Conservation (phyloP, 2,329 filamentous ascomycete species). For the Diplodia seriata region DNA sequence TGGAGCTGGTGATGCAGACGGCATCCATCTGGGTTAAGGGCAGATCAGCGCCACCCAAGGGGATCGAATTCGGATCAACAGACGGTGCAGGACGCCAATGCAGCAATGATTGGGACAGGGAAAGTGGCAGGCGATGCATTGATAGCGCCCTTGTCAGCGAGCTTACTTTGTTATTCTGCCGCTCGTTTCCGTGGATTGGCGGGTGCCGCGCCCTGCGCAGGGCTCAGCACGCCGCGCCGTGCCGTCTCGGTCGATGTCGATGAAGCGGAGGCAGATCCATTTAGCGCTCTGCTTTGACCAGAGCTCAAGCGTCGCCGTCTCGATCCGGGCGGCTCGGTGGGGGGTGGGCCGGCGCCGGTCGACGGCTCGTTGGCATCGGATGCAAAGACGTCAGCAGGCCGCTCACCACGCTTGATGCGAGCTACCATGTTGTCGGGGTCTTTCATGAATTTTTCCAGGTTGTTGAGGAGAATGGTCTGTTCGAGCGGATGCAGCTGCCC, state of each 20-base stretch:
- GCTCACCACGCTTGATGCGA: slow-evolving; percentile 30
- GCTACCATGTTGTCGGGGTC: slow-evolving; percentile 22
- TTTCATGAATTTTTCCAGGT: slow-evolving; percentile 30
- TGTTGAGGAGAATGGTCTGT: slow-evolving; percentile 30
- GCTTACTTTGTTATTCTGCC: slow-evolving; percentile 22
- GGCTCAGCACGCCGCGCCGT: slow-evolving; percentile 21
- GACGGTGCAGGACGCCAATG: slow-evolving; percentile 27
- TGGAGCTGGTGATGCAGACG: slow-evolving; percentile 23
- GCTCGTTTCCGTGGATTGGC: slow-evolving; percentile 27
- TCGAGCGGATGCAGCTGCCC: slow-evolving; percentile 27
- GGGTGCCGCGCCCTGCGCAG: slow-evolving; percentile 17
- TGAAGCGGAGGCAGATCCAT: slow-evolving; percentile 11
- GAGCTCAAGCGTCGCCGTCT: slow-evolving; percentile 29
- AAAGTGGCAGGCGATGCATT: slow-evolving; percentile 13
- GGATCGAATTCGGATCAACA: slow-evolving; percentile 25
- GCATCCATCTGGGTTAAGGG: slow-evolving; percentile 24
- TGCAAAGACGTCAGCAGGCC: slow-evolving; percentile 30
- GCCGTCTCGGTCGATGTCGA: slow-evolving; percentile 17
- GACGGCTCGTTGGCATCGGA: slow-evolving; percentile 3
- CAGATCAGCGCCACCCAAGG: slow-evolving; percentile 26
- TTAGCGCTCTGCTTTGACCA: slow-evolving; percentile 15
- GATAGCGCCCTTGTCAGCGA: slow-evolving; percentile 23
- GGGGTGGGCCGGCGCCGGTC: slow-evolving; percentile 1
- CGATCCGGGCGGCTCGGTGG: not conserved
- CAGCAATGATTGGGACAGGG: slow-evolving; percentile 18